These are phyloP conservation scores for Hibiscus mutabilis DNA, from an alignment of 345 rosid species.

Conservation along the genomic window DNA sequence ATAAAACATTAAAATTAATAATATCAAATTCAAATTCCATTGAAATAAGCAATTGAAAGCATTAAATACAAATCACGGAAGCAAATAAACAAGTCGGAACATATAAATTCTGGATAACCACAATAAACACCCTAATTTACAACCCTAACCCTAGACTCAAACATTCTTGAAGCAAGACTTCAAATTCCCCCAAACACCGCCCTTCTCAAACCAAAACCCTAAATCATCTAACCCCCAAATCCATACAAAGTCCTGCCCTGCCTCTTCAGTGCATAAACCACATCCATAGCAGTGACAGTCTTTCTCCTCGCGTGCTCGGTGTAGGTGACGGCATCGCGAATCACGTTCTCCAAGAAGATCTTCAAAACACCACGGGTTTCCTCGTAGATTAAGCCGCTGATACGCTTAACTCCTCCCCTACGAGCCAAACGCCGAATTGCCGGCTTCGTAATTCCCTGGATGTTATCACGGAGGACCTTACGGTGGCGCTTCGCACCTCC, in stretches of 20 bases:
- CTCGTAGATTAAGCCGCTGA: constrained; percentile 50
- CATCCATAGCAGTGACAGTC: constrained; percentile 64
- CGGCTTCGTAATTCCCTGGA: constrained; percentile 51
- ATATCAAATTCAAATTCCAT: background rate
- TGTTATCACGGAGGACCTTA: constrained; percentile 55
- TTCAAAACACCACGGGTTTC: constrained; percentile 53
- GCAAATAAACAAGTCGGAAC: background rate
- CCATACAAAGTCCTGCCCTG: constrained; percentile 60
- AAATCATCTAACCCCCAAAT: constrained; percentile 33
- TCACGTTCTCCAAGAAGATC: constrained; percentile 51
- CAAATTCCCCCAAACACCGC: background rate
- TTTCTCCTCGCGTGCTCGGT: constrained; percentile 55
- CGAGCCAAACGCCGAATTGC: constrained; percentile 50
- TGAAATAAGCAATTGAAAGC: no score
- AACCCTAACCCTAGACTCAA: background rate
- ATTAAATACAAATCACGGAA: background rate
- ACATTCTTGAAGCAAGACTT: constrained; percentile 37
- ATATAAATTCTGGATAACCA: background rate
- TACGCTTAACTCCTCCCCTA: constrained; percentile 57
- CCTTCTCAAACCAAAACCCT: background rate
- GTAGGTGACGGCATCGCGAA: constrained; percentile 47
- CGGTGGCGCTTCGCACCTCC: constrained; percentile 64
- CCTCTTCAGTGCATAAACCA: constrained; percentile 49
- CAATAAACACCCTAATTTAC: background rate
- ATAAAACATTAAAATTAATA: background rate